Evolutionary conservation across 495 filamentous ascomycete species (phyloP).

Genomic region (Umbilicaria muhlenbergii): DNA sequence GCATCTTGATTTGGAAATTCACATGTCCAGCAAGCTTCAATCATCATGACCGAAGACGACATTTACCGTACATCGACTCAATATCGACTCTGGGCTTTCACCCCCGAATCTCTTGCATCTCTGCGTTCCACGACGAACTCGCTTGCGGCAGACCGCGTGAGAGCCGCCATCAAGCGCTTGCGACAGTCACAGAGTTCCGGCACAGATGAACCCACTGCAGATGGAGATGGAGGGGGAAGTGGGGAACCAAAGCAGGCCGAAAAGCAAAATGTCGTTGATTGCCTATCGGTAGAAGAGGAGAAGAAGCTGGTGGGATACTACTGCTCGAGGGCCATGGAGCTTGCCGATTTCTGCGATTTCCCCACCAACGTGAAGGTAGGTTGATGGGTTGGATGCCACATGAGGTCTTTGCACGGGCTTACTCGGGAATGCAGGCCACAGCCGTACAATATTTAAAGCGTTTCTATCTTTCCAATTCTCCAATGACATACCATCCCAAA

Average conservation of each 20-base stretch:
- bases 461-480: slow-evolving; percentile 87
- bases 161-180: slow-evolving; percentile 37
- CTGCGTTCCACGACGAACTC: slow-evolving; percentile 63
- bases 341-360: slow-evolving; percentile 61
- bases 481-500: slow-evolving; percentile 87
- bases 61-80: slow-evolving; percentile 86
- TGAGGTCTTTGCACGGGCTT: neutral
- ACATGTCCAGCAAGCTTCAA: neutral
- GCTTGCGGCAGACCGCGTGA: slow-evolving; percentile 55
- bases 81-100: slow-evolving; percentile 87
- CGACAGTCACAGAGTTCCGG: slow-evolving; percentile 24
- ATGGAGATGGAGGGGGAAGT: slow-evolving; percentile 16
- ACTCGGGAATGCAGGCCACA: slow-evolving; percentile 42
- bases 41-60: slow-evolving; percentile 62
- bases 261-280: slow-evolving; percentile 45
- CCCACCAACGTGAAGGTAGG: slow-evolving; percentile 63
- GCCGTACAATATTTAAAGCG: slow-evolving; percentile 82
- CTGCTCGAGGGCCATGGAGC: slow-evolving; percentile 53
- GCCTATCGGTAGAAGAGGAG: slow-evolving; percentile 66
- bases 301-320: slow-evolving; percentile 65
- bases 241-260: neutral
- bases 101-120: slow-evolving; percentile 48
- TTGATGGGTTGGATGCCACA: neutral
- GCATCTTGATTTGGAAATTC: too few relatives aligned
- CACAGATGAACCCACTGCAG: slow-evolving; percentile 1